These are phyloP conservation scores for Sordaria brevicollis DNA, from an alignment of 495 filamentous ascomycete genomes.

Conservation along the genomic window DNA sequence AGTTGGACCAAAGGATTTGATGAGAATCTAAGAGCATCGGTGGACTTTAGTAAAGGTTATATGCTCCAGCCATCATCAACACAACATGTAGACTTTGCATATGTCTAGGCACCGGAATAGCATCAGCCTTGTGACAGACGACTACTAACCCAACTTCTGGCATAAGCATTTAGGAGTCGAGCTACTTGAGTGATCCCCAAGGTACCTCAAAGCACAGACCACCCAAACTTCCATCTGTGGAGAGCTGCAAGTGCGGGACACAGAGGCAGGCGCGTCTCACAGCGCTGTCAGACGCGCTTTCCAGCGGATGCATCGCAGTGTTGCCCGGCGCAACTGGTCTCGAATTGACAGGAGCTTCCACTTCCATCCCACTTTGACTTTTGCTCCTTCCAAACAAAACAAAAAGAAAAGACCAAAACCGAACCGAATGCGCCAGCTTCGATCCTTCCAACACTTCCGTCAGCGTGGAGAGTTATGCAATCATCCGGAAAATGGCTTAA, in stretches of 20 bases:
- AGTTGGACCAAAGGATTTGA: background rate
- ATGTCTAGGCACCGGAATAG: background rate
- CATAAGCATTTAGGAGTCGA: background rate
- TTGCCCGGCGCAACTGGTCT: background rate
- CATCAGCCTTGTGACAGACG: background rate
- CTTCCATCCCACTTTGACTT: background rate
- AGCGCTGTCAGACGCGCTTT: background rate
- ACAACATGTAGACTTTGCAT: too few relatives aligned
- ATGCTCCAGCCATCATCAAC: too few relatives aligned
- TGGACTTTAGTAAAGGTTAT: too few relatives aligned
- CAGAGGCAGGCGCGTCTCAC: background rate
- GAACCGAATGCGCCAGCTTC: background rate
- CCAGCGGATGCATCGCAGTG: too few relatives aligned
- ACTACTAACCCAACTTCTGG: background rate
- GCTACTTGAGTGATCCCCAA: background rate
- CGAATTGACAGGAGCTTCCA: background rate
- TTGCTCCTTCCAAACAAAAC: background rate
- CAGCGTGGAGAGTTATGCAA: background rate
- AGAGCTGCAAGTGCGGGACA: background rate
- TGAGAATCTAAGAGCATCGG: too few relatives aligned
- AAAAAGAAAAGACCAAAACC: background rate
- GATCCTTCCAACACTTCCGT: background rate
- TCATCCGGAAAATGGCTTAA: slow-evolving; percentile 2
- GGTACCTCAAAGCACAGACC: background rate
- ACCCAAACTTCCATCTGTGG: background rate